Conservation (phyloP, 106 monocot species). For the Platanthera zijinensis region DNA sequence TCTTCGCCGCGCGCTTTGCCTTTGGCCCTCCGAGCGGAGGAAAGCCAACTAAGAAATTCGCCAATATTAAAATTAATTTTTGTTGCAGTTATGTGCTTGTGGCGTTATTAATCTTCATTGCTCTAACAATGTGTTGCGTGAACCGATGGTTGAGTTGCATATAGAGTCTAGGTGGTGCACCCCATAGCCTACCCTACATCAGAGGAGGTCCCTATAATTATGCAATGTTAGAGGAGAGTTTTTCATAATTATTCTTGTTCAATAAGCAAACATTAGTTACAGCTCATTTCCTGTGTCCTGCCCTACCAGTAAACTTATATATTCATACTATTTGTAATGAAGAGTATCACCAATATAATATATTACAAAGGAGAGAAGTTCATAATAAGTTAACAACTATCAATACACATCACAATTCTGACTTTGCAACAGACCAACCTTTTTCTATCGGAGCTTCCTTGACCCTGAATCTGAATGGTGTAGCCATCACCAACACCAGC, state of each 20-base stretch:
- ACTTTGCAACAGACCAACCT: constrained; percentile 16
- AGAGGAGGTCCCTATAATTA: too few species aligned
- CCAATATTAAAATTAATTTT: too few species aligned
- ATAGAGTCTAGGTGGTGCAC: too few species aligned
- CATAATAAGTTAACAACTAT: background rate
- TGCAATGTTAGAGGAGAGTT: too few species aligned
- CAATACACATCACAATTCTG: background rate
- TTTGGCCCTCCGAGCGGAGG: too few species aligned
- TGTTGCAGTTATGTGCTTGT: too few species aligned
- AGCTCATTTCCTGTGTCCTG: background rate
- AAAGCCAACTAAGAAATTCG: too few species aligned
- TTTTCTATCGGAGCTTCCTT: constrained; percentile 71
- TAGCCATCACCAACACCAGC: constrained; percentile 76
- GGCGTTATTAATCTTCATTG: too few species aligned
- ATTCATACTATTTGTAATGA: background rate
- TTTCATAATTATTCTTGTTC: background rate
- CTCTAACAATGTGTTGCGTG: too few species aligned
- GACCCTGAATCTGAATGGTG: constrained; percentile 71
- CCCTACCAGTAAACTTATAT: background rate
- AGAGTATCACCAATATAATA: background rate
- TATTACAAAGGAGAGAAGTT: background rate
- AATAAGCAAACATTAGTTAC: background rate
- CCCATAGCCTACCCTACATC: too few species aligned
- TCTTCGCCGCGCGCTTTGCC: too few species aligned
- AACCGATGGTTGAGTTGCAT: too few species aligned